phyloP scores from a whole-genome alignment of 768 basidiomycete species.

The Lentinus brumalis region DNA sequence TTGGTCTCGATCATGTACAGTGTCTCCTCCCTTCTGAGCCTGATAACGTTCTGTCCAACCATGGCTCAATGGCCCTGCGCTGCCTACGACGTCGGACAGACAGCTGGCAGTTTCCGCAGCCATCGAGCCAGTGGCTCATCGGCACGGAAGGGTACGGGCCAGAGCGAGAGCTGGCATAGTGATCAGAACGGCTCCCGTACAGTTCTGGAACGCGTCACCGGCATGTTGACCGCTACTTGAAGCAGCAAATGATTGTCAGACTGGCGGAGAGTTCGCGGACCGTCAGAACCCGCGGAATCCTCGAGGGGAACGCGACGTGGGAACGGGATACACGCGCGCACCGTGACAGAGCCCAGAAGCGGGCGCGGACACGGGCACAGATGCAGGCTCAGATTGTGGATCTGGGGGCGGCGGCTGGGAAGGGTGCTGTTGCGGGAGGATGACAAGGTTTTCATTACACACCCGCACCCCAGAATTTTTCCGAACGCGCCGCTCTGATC shows the following conservation, averaged over 20 bases:
- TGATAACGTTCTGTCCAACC: too few relatives aligned
- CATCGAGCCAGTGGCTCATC: not conserved
- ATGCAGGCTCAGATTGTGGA: not conserved
- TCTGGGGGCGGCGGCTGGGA: not conserved
- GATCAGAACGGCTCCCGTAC: conserved; percentile 13
- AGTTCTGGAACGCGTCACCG: conserved; percentile 9
- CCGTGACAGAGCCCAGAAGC: not conserved
- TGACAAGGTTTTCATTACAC: conserved; percentile 22
- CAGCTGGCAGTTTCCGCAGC: conserved; percentile 17
- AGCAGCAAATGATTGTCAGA: conserved; percentile 13
- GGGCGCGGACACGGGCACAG: not conserved
- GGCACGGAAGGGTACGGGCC: not conserved
- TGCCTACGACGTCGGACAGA: not conserved
- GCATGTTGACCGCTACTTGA: not conserved
- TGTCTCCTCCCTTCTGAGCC: too few relatives aligned
- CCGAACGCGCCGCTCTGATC: conserved; percentile 6
- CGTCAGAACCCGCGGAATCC: conserved; percentile 16
- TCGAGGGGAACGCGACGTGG: conserved; percentile 12
- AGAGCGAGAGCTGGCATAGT: not conserved
- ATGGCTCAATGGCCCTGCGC: too few relatives aligned
- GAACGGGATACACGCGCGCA: not conserved
- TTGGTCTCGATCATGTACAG: too few relatives aligned
- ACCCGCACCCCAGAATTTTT: conserved; percentile 23
- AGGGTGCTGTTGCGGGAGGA: conserved; percentile 3
- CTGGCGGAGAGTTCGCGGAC: conserved; percentile 19